Evolutionary conservation across 805 yeast species (phyloP), one percentile per base, ranked within the genome.

Genomic region (Naumovozyma castellii): DNA sequence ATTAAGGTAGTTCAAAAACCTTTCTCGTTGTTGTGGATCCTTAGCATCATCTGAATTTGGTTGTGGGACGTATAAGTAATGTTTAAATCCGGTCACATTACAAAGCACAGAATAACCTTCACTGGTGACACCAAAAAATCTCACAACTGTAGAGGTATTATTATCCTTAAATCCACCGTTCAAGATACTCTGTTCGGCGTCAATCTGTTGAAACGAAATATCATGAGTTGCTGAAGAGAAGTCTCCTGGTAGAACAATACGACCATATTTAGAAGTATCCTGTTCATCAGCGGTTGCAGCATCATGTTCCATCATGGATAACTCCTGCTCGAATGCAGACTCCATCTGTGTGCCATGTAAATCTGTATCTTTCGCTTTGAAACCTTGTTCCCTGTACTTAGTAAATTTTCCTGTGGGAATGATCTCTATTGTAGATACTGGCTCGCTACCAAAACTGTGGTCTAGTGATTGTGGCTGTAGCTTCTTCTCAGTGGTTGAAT

Each of bases 71-170:
- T 85, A 92, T 44, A 92, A 72, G 59, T 92, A 92, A 57, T 94
- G 98, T 40, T 74, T 58, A 57, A 94, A 92, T 5, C 94, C 95
- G 2, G 81, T 74, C 13, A 92, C 92, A 50, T 83, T 86, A 65
- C 97, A 88, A 48, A 88, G 69, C 16, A 92, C 84, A 0, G 97
- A 84, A 54, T 86, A 67, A 3, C 99, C 99, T 41, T 76, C 80
- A 42, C 70, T 75, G 1, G 97, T 87, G 31, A 94, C 87, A 42
- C 99, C 99, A 61, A 88, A 92, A 54, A 94, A 81, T 40, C 96
- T 73, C 0, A 88, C 84, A 1, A 76, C 71, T 0, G 82, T 73
- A 18, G 72, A 67, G 3, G 64, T 59, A 32, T 54, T 53, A 27
- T 50, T 51, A 42, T 56, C 65, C 12, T 37, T 41, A 3, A 49